A percentile compares a stretch with the other conserved stretches of the same genome.
These are phyloP conservation scores for Aspergillus jensenii DNA, from an alignment of 2,329 filamentous ascomycete genomes.

Conservation along the genomic window DNA sequence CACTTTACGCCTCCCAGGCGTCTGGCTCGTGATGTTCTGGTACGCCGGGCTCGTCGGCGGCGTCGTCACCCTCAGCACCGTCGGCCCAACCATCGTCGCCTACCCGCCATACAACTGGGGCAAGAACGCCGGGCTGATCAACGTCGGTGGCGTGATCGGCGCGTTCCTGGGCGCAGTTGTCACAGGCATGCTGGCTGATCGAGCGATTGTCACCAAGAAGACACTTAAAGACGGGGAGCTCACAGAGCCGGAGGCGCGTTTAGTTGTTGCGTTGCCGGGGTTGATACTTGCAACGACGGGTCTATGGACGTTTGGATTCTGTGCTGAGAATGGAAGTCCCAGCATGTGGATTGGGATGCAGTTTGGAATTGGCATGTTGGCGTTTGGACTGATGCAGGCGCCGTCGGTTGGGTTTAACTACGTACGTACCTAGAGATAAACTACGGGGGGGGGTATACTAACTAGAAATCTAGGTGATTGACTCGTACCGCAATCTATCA, in stretches of 20 bases:
- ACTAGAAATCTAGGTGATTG: slow-evolving; percentile 44
- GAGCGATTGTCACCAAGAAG: slow-evolving; percentile 5
- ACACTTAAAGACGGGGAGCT: slow-evolving; percentile 1
- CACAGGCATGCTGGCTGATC: slow-evolving; percentile 4
- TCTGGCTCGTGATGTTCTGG: slow-evolving; percentile 15
- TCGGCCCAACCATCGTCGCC: slow-evolving; percentile 8
- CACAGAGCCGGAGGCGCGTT: slow-evolving; percentile 6
- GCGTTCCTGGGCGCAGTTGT: not conserved
- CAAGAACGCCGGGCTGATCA: slow-evolving; percentile 9
- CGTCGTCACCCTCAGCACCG: slow-evolving; percentile 9
- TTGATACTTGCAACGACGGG: slow-evolving; percentile 10
- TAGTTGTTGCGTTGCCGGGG: slow-evolving; percentile 7
- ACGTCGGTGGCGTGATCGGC: slow-evolving; percentile 9
- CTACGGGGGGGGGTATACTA: no score
- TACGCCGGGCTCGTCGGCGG: slow-evolving; percentile 12
- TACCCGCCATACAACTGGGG: slow-evolving; percentile 11
- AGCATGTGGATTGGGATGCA: slow-evolving; percentile 16
- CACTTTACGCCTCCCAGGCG: slow-evolving; percentile 10
- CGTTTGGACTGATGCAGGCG: slow-evolving; percentile 14
- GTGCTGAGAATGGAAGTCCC: not conserved
- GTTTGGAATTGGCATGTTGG: slow-evolving; percentile 12
- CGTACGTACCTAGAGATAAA: not conserved
- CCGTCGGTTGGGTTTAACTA: slow-evolving; percentile 13
- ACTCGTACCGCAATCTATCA: slow-evolving; percentile 48
- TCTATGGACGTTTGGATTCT: slow-evolving; percentile 13